Evolutionary conservation across 345 rosid species (phyloP), one percentile per base, ranked within the genome.

Genomic region (Salix purpurea): DNA sequence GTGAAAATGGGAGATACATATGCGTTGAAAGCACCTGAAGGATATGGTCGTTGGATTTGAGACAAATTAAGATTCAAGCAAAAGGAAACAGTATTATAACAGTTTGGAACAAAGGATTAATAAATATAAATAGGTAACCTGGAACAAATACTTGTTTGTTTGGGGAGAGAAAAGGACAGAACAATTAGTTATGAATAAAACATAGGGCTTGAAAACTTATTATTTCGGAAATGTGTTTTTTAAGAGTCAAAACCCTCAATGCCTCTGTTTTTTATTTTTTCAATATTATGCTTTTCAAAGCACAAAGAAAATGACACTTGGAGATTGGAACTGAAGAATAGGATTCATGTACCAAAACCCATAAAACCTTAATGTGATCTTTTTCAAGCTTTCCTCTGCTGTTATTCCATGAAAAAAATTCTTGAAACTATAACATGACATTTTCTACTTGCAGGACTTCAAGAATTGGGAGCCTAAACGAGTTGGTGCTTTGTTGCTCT

Each of bases 381-480:
- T 39, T 56, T 42, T 60, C 30, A 16, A 6, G 0, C 21, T 15
- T 39, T 36, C 26, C n/a, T 18, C 0, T 40, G 4, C 18, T 23
- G 67, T 24, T 1, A 42, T 61, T 39, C 7, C 8, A 8, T 73
- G 16, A 15, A 4, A 44, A 21, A 18, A n/a, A 30, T 37, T 61
- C 21, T 9, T 62, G 62, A 62, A 72, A 67, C 16, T 21, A 30
- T 66, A 23, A 42, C 32, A 78, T 32, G 42, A 76, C 62, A 69
- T 74, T 82, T 78, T 82, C 60, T 81, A 10, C 36, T 30, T 8
- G 26, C 94, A 95, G 99, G 97, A 93, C 78, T 48, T 87, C 60
- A 87, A 75, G 89, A 89, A 78, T 70, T 93, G 97, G 99, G 92
- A 90, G 78, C 83, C 86, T 66, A 91, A 83, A 82, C 81, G 97